Base-by-base conservation (phyloP, 345 rosid genomes). In the Eucalyptus regnans region DNA sequence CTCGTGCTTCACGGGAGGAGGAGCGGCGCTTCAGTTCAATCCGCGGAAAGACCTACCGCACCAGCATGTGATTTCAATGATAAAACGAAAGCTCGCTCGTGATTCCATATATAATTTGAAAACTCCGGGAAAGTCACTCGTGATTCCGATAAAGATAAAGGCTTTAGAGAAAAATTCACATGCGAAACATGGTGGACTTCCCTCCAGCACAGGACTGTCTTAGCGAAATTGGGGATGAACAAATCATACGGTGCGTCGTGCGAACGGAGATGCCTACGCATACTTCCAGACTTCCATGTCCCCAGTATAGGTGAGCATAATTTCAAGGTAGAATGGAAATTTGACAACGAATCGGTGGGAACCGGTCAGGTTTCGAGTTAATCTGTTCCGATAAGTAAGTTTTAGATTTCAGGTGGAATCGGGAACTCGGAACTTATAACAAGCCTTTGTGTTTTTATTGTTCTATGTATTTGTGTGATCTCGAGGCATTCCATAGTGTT, bases 311-410 rank as follows among this genome's bases (percentile, higher is more conserved):
- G 58, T 20, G 1, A 52, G 25, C 10, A 52, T 52, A 52, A 52
- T 52, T 52, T 2, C 0, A 52, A 20, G 10, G 25, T 52, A 52
- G 23, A 52, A 52, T 4, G 25, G 5, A 52, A 18, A 52, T 23
- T 18, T 52, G 56, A 7, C 9, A 52, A 18, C 1, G 0, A 52
- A 52, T 22, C 10, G 1, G 0, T 52, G 58, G 9, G 1, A 52
- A 52, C 5, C 0, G 4, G 23, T 52, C 1, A 52, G 10, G 10
- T 52, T 52, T 18, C 10, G 20, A 20, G 25, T 52, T 52, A 20
- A 18, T 52, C 0, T 52, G 0, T 52, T 52, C 5, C 25, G 0
- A 52, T 20, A 7, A 0, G 0, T 52, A 52, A 1, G 10, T 52
- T 52, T 52, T 20, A 20, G 25, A 8, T 52, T 52, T 52, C 1